phyloP scores from a whole-genome alignment of 139 green algal genomes.

The Chlamydomonas schloesseri region DNA sequence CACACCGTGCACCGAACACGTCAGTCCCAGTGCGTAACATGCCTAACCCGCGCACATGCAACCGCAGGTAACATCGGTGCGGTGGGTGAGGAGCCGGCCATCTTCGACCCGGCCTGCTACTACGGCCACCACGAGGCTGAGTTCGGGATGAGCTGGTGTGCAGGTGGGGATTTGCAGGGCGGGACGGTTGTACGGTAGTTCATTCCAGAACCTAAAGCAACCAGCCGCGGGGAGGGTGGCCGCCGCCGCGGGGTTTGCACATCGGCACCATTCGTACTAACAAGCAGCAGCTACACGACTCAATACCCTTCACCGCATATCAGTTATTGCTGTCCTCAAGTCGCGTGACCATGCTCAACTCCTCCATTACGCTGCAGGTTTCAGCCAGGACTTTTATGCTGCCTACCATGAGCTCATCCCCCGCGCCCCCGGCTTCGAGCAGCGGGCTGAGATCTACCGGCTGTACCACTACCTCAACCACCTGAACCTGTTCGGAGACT shows the following conservation, averaged over 20 bases:
- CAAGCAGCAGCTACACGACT: too few relatives aligned
- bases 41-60: too few relatives aligned
- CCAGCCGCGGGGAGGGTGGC: too few relatives aligned
- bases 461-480: slow-evolving; percentile 97
- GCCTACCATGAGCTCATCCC: slow-evolving; percentile 55
- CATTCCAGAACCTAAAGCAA: too few relatives aligned
- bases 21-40: too few relatives aligned
- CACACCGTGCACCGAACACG: too few relatives aligned
- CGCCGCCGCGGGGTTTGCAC: too few relatives aligned
- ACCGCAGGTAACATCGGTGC: slow-evolving; percentile 90
- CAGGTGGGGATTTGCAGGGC: slow-evolving; percentile 8
- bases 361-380: slow-evolving; percentile 54
- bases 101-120: slow-evolving; percentile 86
- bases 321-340: too few relatives aligned
- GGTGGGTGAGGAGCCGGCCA: slow-evolving; percentile 71
- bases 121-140: slow-evolving; percentile 97
- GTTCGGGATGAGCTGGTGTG: slow-evolving; percentile 97
- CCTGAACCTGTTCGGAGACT: slow-evolving; percentile 88
- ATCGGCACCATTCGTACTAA: too few relatives aligned
- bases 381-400: slow-evolving; percentile 53
- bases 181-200: too few relatives aligned
- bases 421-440: slow-evolving; percentile 58
- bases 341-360: too few relatives aligned
- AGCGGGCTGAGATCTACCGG: slow-evolving; percentile 85
- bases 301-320: too few relatives aligned